These are phyloP conservation scores for Phytophthora boehmeriae DNA, from an alignment of 352 stramenopile genomes.

Conservation along the genomic window DNA sequence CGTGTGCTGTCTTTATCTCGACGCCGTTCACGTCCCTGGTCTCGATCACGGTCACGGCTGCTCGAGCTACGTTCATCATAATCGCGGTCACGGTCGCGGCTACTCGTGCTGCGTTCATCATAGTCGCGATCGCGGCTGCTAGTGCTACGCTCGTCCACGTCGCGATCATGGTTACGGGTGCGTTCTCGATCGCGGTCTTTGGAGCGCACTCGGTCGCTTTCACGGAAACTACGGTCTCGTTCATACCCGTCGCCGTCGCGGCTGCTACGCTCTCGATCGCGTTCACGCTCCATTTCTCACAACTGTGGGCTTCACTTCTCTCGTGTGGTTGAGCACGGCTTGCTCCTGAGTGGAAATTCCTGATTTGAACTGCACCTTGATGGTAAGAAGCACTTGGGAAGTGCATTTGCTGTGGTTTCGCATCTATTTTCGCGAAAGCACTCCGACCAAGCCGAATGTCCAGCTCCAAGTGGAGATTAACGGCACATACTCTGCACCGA, in stretches of 20 bases:
- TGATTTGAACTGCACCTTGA: conserved; percentile 10
- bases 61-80: conserved; percentile 43
- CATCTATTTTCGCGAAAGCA: conserved; percentile 32
- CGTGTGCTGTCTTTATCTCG: conserved; percentile 30
- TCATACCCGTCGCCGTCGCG: conserved; percentile 12
- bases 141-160: conserved; percentile 25
- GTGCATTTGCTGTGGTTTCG: conserved; percentile 29
- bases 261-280: conserved; percentile 30
- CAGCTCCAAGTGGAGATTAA: conserved; percentile 6
- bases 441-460: conserved; percentile 2
- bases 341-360: conserved; percentile 29
- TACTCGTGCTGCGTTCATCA: conserved; percentile 26
- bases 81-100: conserved; percentile 36
- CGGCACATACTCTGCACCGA: not conserved
- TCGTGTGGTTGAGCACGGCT: conserved; percentile 4
- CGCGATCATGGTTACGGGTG: conserved; percentile 23
- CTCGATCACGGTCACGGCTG: conserved; percentile 34
- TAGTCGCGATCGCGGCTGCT: conserved; percentile 21
- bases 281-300: conserved; percentile 39
- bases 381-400: conserved; percentile 11
- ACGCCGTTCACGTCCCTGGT: conserved; percentile 33
- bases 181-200: conserved; percentile 24
- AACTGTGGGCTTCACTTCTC: conserved; percentile 8
- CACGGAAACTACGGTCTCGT: conserved; percentile 17
- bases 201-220: too few species aligned